phyloP scores from a whole-genome alignment of 208 protist species.

The Wallacemonas rigidus region DNA sequence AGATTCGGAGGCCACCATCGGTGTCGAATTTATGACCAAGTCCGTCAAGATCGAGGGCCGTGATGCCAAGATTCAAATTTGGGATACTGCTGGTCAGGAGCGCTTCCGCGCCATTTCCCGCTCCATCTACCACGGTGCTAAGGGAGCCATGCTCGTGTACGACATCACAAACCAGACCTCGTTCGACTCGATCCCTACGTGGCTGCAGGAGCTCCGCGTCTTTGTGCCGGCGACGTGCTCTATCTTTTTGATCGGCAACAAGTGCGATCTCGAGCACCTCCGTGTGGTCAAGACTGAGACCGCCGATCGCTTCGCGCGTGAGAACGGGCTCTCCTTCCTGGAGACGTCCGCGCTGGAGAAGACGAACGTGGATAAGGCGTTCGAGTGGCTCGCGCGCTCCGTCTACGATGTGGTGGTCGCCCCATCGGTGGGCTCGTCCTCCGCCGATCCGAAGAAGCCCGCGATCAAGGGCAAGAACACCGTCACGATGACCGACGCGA shows the following conservation, averaged over 20 bases:
- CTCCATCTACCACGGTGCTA: slow-evolving; percentile 97
- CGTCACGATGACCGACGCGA: slow-evolving; percentile 35
- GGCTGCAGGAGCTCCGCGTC: slow-evolving; percentile 98
- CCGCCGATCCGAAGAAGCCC: slow-evolving; percentile 28
- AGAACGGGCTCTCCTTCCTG: slow-evolving; percentile 97
- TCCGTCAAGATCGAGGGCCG: slow-evolving; percentile 93
- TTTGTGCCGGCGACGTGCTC: slow-evolving; percentile 97
- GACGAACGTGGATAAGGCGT: slow-evolving; percentile 99
- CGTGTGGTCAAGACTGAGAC: slow-evolving; percentile 94
- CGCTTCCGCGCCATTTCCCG: slow-evolving; percentile 98
- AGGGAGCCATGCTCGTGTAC: slow-evolving; percentile 99
- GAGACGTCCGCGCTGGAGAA: slow-evolving; percentile 98
- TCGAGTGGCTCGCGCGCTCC: slow-evolving; percentile 97
- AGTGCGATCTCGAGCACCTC: slow-evolving; percentile 94
- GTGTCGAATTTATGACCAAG: slow-evolving; percentile 94
- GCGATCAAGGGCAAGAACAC: slow-evolving; percentile 31
- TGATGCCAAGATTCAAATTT: slow-evolving; percentile 99
- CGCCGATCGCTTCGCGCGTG: slow-evolving; percentile 94
- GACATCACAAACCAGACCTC: slow-evolving; percentile 98
- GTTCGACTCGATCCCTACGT: slow-evolving; percentile 97
- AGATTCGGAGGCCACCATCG: slow-evolving; percentile 92
- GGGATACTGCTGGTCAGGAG: slow-evolving; percentile 99
- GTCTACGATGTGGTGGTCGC: slow-evolving; percentile 89
- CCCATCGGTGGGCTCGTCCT: slow-evolving; percentile 40
- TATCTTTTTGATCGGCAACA: slow-evolving; percentile 99